A percentile compares a stretch with the other conserved stretches of the same genome.
phyloP scores from a whole-genome alignment of 2,329 filamentous ascomycete genomes.

The Xylariaceae sp. region DNA sequence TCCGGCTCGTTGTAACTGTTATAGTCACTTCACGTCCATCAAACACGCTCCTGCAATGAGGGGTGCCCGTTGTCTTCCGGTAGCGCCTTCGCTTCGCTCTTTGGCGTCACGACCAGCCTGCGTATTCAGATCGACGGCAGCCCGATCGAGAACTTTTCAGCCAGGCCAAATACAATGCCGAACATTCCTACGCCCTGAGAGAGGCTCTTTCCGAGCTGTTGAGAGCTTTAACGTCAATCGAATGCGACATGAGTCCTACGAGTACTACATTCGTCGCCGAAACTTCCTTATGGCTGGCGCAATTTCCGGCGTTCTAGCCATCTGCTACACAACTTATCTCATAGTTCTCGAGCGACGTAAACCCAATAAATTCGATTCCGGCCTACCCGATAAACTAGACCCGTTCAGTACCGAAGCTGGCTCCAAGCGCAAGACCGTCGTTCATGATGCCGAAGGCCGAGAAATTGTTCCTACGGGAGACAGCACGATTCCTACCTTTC shows the following conservation, averaged over 20 bases:
- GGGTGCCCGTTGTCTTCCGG: not conserved
- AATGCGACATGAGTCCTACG: conserved; percentile 40
- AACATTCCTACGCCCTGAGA: not conserved
- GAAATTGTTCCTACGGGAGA: conserved; percentile 81
- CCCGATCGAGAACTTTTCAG: no score
- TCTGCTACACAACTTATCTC: conserved; percentile 44
- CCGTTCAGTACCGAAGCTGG: conserved; percentile 45
- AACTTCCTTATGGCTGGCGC: conserved; percentile 49
- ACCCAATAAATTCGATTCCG: conserved; percentile 44
- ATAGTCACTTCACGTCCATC: no score
- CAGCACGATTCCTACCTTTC: conserved; percentile 73
- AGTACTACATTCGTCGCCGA: conserved; percentile 48
- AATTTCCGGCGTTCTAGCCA: conserved; percentile 44
- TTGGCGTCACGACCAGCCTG: not conserved
- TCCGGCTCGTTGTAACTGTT: no score
- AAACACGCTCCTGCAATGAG: not conserved
- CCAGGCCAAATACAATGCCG: no score
- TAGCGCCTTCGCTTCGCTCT: not conserved
- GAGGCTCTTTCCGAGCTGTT: conserved; percentile 28
- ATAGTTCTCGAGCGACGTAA: conserved; percentile 30
- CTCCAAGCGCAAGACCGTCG: conserved; percentile 51
- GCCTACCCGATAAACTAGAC: conserved; percentile 34
- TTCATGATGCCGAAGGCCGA: conserved; percentile 63
- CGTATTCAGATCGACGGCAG: no score
- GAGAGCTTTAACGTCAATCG: conserved; percentile 48